Base-by-base conservation (phyloP, 768 basidiomycete genomes). In the Pluteus cervinus region DNA sequence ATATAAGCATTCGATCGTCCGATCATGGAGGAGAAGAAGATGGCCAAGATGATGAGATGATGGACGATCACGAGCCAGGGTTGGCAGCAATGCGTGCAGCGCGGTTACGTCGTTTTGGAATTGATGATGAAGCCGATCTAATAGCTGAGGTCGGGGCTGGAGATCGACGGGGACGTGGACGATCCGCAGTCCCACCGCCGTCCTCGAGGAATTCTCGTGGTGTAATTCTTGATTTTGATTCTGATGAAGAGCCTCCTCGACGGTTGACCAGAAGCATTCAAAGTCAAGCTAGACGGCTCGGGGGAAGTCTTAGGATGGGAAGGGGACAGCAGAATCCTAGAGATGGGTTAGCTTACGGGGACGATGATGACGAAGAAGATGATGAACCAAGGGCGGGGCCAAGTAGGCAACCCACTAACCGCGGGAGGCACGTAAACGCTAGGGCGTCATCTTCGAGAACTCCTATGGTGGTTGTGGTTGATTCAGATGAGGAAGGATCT, bases 1-100 rank as follows among this genome's bases (percentile, higher is more conserved):
- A n/a, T n/a, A n/a, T n/a, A n/a, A n/a, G n/a, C n/a, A n/a, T n/a
- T n/a, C n/a, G n/a, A n/a, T n/a, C n/a, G n/a, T n/a, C n/a, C n/a
- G n/a, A n/a, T n/a, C n/a, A n/a, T n/a, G n/a, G n/a, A 14, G 37
- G 37, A 10, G 29, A 33, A 15, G 41, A 36, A 14, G 39, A 40
- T 29, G 24, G 11, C 5, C 24, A 26, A 11, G 37, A 34, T 40
- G 18, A 40, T 24, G 33, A 38, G 14, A 9, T 9, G 26, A 9
- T 28, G 26, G 26, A 28, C 9, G 9, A 14, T 9, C 14, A 9
- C 26, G 14, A 28, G 9, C 14, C 26, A 28, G 26, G 5, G 12
- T 15, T 36, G 20, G 23, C 23, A 16, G 15, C 7, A 32, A 32
- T 32, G 15, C 7, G 15, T 12, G 15, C 15, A 32, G 20, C 8